Conservation (phyloP, 345 rosid genomes). For the Sonneratia caseolaris region DNA sequence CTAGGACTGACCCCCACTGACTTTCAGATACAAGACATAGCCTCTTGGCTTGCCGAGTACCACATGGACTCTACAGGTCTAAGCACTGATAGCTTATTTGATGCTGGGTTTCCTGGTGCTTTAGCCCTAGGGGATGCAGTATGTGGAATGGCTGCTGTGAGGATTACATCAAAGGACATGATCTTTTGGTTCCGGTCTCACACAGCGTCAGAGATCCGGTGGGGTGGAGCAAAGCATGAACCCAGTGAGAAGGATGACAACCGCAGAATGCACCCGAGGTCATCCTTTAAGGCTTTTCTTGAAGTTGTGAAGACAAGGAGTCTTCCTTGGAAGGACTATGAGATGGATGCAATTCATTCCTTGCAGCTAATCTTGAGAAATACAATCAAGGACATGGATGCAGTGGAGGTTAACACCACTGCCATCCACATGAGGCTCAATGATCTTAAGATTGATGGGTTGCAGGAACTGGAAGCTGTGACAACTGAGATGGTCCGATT, state of each 20-base stretch:
- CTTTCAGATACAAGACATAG: constrained; percentile 54
- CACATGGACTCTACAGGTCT: constrained; percentile 91
- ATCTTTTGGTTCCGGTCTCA: constrained; percentile 93
- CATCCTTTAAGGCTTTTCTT: constrained; percentile 91
- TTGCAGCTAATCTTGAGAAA: constrained; percentile 89
- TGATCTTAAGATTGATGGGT: constrained; percentile 74
- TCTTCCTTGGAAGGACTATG: constrained; percentile 90
- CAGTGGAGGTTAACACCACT: constrained; percentile 31
- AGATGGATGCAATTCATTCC: constrained; percentile 97
- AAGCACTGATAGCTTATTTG: constrained; percentile 86
- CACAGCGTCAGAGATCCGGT: constrained; percentile 72
- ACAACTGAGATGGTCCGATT: constrained; percentile 92
- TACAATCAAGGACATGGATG: constrained; percentile 50
- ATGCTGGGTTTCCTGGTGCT: constrained; percentile 83
- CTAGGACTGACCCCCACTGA: constrained; percentile 72
- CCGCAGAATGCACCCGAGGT: constrained; percentile 90
- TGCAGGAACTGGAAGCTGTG: constrained; percentile 88
- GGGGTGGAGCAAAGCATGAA: constrained; percentile 98
- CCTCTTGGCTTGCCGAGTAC: constrained; percentile 60
- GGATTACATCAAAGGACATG: constrained; percentile 58
- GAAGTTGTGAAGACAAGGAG: constrained; percentile 82
- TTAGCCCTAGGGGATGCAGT: constrained; percentile 54
- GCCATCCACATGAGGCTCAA: constrained; percentile 49
- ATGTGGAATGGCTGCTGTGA: constrained; percentile 99
- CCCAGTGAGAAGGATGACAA: constrained; percentile 66